phyloP scores from a whole-genome alignment of 768 basidiomycete species.

The Russula sp. region DNA sequence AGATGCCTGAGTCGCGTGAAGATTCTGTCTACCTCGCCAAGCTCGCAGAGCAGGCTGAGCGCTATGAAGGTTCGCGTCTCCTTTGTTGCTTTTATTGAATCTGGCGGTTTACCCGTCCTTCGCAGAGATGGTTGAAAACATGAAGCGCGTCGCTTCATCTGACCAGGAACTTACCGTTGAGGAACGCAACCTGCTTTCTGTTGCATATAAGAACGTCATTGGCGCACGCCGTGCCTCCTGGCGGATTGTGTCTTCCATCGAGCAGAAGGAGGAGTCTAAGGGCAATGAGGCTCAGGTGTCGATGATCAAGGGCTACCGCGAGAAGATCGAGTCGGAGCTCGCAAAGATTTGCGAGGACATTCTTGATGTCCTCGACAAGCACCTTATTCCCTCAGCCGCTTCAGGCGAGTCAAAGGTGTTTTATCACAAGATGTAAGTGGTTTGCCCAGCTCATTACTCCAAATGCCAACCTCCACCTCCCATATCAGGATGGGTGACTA shows the following conservation, averaged over 20 bases:
- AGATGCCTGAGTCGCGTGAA: constrained; percentile 88
- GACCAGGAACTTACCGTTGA: constrained; percentile 98
- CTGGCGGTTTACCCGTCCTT: constrained; percentile 14
- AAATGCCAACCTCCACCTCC: constrained; percentile 10
- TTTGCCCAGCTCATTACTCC: background rate
- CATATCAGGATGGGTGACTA: constrained; percentile 92
- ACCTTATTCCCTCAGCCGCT: constrained; percentile 94
- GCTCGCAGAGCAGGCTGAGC: constrained; percentile 99
- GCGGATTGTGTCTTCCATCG: constrained; percentile 97
- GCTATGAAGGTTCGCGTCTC: constrained; percentile 76
- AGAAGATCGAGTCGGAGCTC: constrained; percentile 95
- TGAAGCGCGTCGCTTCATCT: constrained; percentile 97
- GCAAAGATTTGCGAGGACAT: constrained; percentile 99
- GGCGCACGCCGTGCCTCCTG: constrained; percentile 97
- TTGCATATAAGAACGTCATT: constrained; percentile 99
- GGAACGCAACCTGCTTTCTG: constrained; percentile 95
- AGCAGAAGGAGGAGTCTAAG: constrained; percentile 99
- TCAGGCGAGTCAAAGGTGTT: constrained; percentile 98
- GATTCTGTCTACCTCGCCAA: constrained; percentile 99
- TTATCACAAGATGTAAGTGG: constrained; percentile 95
- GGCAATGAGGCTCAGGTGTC: constrained; percentile 93
- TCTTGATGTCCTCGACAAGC: constrained; percentile 94
- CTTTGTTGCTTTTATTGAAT: constrained; percentile 8
- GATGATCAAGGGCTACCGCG: constrained; percentile 97
- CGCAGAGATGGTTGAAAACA: constrained; percentile 96